A percentile compares a stretch with the other conserved stretches of the same genome.
These are phyloP conservation scores for Didymella arachidicola DNA, from an alignment of 2,329 filamentous ascomycete genomes.

Conservation along the genomic window DNA sequence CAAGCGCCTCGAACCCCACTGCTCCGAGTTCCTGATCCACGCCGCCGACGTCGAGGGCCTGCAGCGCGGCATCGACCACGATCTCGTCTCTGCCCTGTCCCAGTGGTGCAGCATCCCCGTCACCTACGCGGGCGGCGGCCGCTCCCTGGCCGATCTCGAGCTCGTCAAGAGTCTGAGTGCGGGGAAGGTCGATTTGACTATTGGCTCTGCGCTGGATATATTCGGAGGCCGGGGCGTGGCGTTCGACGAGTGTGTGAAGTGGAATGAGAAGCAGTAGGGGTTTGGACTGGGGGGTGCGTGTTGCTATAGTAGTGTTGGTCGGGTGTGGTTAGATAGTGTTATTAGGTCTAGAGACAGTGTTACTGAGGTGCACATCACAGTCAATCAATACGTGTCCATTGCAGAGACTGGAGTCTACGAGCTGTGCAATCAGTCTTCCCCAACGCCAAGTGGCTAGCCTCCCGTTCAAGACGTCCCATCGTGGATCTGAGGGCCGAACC, in stretches of 20 bases:
- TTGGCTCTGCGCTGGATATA: constrained; percentile 94
- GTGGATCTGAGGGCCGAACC: neutral
- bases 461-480: neutral
- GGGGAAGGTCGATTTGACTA: constrained; percentile 89
- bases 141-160: constrained; percentile 81
- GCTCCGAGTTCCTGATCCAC: constrained; percentile 95
- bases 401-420: constrained; percentile 8
- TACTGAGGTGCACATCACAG: no score
- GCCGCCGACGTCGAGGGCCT: constrained; percentile 96
- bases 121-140: constrained; percentile 95
- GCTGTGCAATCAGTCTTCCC: constrained; percentile 9
- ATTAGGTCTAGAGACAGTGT: no score
- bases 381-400: constrained; percentile 14
- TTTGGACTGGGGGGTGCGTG: no score
- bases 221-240: constrained; percentile 89
- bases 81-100: constrained; percentile 77
- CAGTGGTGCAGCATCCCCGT: constrained; percentile 91
- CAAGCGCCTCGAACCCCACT: constrained; percentile 82
- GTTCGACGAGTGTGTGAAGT: constrained; percentile 86
- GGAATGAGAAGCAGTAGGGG: constrained; percentile 68
- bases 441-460: neutral
- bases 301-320: no score
- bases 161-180: constrained; percentile 78
- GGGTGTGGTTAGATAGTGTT: no score
- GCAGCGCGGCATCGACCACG: constrained; percentile 88